These are phyloP conservation scores for Trametes sanguinea DNA, from an alignment of 768 basidiomycete species.

Conservation along the genomic window DNA sequence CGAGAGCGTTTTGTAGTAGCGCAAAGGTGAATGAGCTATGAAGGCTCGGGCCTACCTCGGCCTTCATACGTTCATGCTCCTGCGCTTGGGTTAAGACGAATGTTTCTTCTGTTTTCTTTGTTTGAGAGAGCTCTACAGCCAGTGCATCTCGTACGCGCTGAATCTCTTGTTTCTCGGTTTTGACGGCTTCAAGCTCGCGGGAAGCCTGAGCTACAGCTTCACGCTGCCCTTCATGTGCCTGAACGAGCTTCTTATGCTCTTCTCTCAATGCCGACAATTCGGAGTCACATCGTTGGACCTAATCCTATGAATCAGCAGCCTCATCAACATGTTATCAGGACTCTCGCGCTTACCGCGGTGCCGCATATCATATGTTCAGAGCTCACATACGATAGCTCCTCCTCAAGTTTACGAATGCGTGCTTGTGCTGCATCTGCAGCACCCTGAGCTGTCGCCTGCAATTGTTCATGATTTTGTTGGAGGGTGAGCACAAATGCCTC, in stretches of 20 bases:
- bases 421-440: not conserved
- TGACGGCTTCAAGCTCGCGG: not conserved
- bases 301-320: not conserved
- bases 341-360: not conserved
- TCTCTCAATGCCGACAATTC: not conserved
- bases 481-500: not conserved
- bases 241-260: conserved; percentile 5
- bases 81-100: not conserved
- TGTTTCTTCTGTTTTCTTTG: not conserved
- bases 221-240: not conserved
- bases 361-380: not conserved
- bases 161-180: not conserved
- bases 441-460: not conserved
- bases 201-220: not conserved
- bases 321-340: too few relatives aligned
- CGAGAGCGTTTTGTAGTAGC: not conserved
- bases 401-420: not conserved
- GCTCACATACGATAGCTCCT: not conserved
- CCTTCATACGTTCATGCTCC: not conserved
- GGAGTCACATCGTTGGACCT: not conserved
- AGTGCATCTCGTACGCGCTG: not conserved
- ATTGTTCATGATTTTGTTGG: not conserved
- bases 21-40: not conserved
- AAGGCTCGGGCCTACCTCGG: not conserved
- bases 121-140: not conserved